Conservation (phyloP, 2,329 filamentous ascomycete species). For the Colletotrichum plurivorum region DNA sequence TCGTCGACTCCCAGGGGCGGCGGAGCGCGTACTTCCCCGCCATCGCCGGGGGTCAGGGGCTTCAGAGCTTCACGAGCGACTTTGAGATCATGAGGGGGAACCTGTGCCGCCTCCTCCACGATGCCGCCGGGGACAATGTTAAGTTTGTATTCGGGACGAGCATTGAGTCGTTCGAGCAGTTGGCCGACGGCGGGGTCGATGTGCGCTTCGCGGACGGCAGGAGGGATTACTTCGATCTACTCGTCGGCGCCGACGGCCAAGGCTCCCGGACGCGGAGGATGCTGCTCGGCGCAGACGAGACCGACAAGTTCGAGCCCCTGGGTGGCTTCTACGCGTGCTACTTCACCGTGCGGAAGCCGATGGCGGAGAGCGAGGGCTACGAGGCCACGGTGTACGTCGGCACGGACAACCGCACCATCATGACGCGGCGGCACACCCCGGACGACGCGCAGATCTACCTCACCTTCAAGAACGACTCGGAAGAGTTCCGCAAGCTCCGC, state of each 20-base stretch:
- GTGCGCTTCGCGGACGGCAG: conserved; percentile 58
- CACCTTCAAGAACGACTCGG: conserved; percentile 45
- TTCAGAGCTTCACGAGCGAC: conserved; percentile 60
- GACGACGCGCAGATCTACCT: conserved; percentile 56
- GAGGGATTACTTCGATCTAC: conserved; percentile 61
- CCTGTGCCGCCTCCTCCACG: conserved; percentile 60
- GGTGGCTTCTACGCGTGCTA: conserved; percentile 47
- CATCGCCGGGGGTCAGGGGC: conserved; percentile 40
- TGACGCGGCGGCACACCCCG: conserved; percentile 56
- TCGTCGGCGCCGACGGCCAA: conserved; percentile 69
- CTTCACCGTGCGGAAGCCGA: conserved; percentile 44
- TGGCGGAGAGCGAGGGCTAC: conserved; percentile 51
- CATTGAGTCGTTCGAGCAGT: conserved; percentile 46
- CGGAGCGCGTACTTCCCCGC: neutral
- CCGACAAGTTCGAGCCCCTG: conserved; percentile 40
- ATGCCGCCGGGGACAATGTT: conserved; percentile 44
- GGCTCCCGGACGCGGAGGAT: conserved; percentile 52
- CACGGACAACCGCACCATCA: conserved; percentile 52
- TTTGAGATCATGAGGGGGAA: conserved; percentile 70
- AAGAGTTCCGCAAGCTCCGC: conserved; percentile 46
- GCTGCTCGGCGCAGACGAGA: conserved; percentile 48
- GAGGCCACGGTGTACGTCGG: conserved; percentile 54
- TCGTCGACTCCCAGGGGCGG: conserved; percentile 57
- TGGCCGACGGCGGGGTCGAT: conserved; percentile 40
- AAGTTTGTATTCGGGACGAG: conserved; percentile 50